Evolutionary conservation across 805 yeast genomes (phyloP), one percentile per base, ranked within the genome.

Genomic region (Kuraishia capsulata): DNA sequence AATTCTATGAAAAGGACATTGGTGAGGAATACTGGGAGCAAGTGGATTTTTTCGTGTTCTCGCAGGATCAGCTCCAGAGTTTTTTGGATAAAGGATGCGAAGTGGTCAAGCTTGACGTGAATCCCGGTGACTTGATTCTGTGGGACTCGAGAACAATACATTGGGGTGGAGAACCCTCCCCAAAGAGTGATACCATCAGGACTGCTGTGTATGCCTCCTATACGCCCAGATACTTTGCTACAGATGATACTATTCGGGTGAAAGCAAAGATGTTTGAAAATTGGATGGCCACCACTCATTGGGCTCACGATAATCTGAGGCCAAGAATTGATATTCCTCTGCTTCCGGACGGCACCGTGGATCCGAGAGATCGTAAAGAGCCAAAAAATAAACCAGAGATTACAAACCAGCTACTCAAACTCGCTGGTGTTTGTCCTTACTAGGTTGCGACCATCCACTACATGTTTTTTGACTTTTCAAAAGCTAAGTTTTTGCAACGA

Each of bases 71-170:
- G 59, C 59, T 57, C 57, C 10, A 8, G 10, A 23, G 11, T 32
- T 30, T 43, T 16, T 43, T 41, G n/a, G 44, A 47, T 23, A 60
- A 58, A 16, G 49, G 54, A 36, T 23, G 26, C 26, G 54, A 57
- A 33, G 48, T 49, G 30, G 26, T 50, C 30, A 58, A 55, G 44
- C 43, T 58, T 4, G 42, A 49, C 13, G 56, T 51, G 29, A 57
- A 57, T 38, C 56, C 61, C 6, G 64, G 64, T 32, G 64, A 59
- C 43, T 42, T 58, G 38, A 54, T 59, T 28, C 28, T 59, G 4
- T 59, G 64, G 64, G 64, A 57, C 39, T 57, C 64, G 8, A 49
- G 62, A 48, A 47, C 52, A 8, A 36, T 47, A 20, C 64, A 57
- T 41, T 57, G 53, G 48, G 62, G 62, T n/a, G 48, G 42, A 30